Evolutionary conservation across 2,329 filamentous ascomycete species (phyloP), one percentile per base, ranked within the genome.

Genomic region (Aspergillus arachidicola): DNA sequence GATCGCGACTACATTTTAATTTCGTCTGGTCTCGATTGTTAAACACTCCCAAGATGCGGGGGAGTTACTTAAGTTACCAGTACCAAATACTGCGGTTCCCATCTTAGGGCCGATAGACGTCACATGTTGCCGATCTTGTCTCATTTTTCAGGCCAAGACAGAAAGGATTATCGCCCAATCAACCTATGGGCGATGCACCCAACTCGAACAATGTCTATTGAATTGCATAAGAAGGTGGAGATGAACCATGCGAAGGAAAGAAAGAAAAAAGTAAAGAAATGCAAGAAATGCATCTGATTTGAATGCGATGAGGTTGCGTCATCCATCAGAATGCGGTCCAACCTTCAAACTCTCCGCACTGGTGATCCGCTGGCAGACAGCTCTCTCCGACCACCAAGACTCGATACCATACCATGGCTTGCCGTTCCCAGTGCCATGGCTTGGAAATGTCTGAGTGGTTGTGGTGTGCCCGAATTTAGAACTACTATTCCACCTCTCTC

Each of bases 71-170:
- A 6, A 26, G 23, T 28, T 28, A 28, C 26, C 26, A 28, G 26
- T 28, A 28, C 26, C 26, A 28, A 28, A 28, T 28, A 28, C 26
- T 28, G 26, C 26, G 6, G 50, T 32, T 32, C 4, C 19, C 50
- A 21, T 53, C 48, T 55, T 55, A 55, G 51, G 51, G 51, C 23
- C 51, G 10, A 30, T 55, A 1, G 21, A 32, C 51, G 51, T 55
- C 51, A 55, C 51, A 55, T 55, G 51, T 38, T 36, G 51, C 51
- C 51, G 51, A 55, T 38, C 51, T 38, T 23, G 51, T 38, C 51
- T 55, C 51, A 55, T 23, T 38, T 55, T 55, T 38, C 19, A 21
- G 51, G 51, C 51, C 32, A 55, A 55, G 30, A 41, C 38, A 38
- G 48, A 38, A 38, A 38, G 51, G 51, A 36, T 54, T 54, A 11